Conservation (phyloP, 495 filamentous ascomycete genomes). For the Penicillium ucsense region DNA sequence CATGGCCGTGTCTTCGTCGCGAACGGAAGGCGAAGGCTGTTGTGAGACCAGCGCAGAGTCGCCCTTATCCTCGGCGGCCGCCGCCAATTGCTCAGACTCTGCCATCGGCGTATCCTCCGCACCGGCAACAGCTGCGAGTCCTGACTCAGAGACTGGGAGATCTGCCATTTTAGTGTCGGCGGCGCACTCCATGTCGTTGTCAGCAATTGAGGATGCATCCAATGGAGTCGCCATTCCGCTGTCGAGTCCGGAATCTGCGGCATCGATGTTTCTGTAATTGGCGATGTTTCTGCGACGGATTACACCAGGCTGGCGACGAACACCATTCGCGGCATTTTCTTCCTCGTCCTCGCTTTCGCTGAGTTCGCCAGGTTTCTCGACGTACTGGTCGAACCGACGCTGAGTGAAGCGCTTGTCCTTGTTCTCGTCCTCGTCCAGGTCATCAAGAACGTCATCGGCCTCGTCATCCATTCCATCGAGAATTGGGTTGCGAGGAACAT, state of each 20-base stretch:
- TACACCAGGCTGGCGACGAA: slow-evolving; percentile 50
- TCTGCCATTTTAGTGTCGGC: slow-evolving; percentile 42
- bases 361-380: slow-evolving; percentile 63
- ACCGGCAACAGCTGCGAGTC: slow-evolving; percentile 16
- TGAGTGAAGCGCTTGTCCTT: slow-evolving; percentile 77
- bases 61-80: slow-evolving; percentile 31
- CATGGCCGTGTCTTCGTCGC: slow-evolving; percentile 55
- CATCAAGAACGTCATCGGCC: slow-evolving; percentile 78
- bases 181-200: slow-evolving; percentile 40
- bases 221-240: slow-evolving; percentile 49
- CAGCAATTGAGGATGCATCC: slow-evolving; percentile 39
- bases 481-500: slow-evolving; percentile 70
- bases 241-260: slow-evolving; percentile 54
- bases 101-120: slow-evolving; percentile 29
- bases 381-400: slow-evolving; percentile 70
- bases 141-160: slow-evolving; percentile 33
- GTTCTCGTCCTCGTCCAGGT: slow-evolving; percentile 83
- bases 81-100: slow-evolving; percentile 29
- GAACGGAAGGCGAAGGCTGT: slow-evolving; percentile 37
- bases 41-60: slow-evolving; percentile 30
- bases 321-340: slow-evolving; percentile 61
- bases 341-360: slow-evolving; percentile 90
- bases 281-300: slow-evolving; percentile 55
- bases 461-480: slow-evolving; percentile 68
- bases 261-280: slow-evolving; percentile 59